Conservation (phyloP, 2,329 filamentous ascomycete species). For the Claviceps maximensis region DNA sequence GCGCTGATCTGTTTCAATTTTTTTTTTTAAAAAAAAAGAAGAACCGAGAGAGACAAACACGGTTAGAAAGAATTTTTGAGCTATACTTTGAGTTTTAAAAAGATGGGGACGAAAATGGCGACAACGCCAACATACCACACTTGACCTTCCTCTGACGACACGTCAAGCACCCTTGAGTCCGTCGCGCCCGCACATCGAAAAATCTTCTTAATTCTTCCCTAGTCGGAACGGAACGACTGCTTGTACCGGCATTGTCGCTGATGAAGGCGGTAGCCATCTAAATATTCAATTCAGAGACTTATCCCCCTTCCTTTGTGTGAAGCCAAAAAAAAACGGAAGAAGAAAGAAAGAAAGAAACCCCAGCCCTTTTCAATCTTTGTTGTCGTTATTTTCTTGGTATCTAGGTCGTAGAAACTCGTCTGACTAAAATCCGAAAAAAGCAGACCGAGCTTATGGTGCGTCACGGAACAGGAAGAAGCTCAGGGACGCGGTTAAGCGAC, state of each 20-base stretch:
- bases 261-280: background rate
- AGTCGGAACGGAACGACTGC: slow-evolving; percentile 2
- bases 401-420: too few relatives aligned
- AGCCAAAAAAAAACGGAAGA: background rate
- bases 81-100: background rate
- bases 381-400: background rate
- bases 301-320: background rate
- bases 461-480: too few relatives aligned
- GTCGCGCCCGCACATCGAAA: slow-evolving; percentile 4
- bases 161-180: slow-evolving; percentile 3
- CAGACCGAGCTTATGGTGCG: too few relatives aligned
- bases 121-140: background rate
- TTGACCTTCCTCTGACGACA: slow-evolving; percentile 6
- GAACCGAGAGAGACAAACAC: background rate
- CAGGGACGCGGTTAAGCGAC: too few relatives aligned
- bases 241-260: background rate
- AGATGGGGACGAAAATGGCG: background rate
- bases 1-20: slow-evolving; percentile 3
- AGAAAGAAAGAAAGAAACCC: background rate
- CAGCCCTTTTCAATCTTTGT: background rate
- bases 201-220: slow-evolving; percentile 4
- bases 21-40: too few relatives aligned
- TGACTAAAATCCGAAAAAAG: too few relatives aligned
- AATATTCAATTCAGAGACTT: background rate
- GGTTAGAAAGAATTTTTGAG: background rate